Evolutionary conservation across 805 yeast genomes (phyloP), one percentile per base, ranked within the genome.

Genomic region (Hanseniaspora vineae): DNA sequence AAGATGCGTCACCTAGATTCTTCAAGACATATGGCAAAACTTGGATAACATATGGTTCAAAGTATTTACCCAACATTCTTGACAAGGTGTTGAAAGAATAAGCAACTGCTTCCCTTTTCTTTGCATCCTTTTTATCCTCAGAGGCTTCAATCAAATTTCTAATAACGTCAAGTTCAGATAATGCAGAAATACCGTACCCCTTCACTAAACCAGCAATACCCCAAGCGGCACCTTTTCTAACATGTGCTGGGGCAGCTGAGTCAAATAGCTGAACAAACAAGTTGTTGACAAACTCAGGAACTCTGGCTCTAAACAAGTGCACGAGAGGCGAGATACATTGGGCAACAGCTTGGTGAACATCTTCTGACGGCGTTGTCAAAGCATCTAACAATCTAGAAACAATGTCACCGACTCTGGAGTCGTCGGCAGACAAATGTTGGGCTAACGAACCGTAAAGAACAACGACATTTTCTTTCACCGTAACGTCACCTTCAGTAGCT

Each of bases 11-110:
- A 58, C 98, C 99, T 46, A 92, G 71, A 44, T 81, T 78, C 51
- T 79, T 77, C 57, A 92, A 71, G 42, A 92, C 74, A 39, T 81
- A 75, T 6, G 97, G 97, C 54, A 92, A 67, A 32, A 87, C 72
- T 61, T 87, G 96, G 54, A 90, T 76, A 33, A 87, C 96, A 57
- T 89, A 92, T 1, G 99, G 98, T 65, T 92, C 99, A 59, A 92
- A 92, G 51, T 69, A 74, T 44, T 78, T 72, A 13, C 89, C 92
- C 46, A 90, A 68, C 19, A 81, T 72, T 56, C 73, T 77, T 0
- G 97, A 87, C 39, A 92, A 67, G 47, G 94, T 84, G 60, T 87
- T 95, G 55, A 90, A 81, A 0, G 85, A 84, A 62, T 81, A 79
- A 3, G 90, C 83, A 9, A 87, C 96, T 52, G 96, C 86, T 63